A percentile compares a stretch with the other conserved stretches of the same genome.
Evolutionary conservation across 805 yeast genomes (phyloP).

Genomic region (Metschnikowia aberdeeniae): DNA sequence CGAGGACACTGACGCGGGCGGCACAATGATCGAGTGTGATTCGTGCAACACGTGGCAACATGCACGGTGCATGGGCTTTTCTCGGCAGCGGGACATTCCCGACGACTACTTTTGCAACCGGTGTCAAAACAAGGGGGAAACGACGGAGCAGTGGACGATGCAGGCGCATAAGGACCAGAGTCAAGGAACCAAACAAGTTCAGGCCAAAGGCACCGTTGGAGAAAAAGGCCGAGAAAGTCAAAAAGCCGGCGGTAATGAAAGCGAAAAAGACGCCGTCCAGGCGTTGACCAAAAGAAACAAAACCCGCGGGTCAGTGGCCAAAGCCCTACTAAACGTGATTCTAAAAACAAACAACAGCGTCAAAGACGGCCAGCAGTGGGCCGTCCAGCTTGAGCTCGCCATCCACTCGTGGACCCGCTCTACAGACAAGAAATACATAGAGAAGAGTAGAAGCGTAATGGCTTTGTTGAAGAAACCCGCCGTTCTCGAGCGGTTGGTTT

Average conservation of each 20-base stretch:
- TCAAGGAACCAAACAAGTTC: no score
- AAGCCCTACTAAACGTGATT: slow-evolving; percentile 48
- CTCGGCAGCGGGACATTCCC: slow-evolving; percentile 38
- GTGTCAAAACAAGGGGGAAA: slow-evolving; percentile 39
- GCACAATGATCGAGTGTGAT: slow-evolving; percentile 66
- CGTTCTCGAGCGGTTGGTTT: slow-evolving; percentile 55
- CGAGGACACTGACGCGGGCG: slow-evolving; percentile 49
- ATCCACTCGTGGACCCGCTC: slow-evolving; percentile 35
- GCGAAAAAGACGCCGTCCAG: background rate
- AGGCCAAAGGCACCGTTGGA: no score
- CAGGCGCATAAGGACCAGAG: no score
- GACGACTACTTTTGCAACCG: slow-evolving; percentile 49
- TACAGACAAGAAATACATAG: slow-evolving; percentile 49
- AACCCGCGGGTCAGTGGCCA: slow-evolving; percentile 46
- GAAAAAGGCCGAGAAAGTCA: background rate
- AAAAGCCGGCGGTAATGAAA: background rate
- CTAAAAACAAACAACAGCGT: slow-evolving; percentile 35
- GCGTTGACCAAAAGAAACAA: slow-evolving; percentile 20
- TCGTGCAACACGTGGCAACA: slow-evolving; percentile 72
- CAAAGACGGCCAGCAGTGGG: slow-evolving; percentile 40
- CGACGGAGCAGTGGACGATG: background rate
- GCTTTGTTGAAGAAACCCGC: slow-evolving; percentile 59
- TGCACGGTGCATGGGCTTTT: slow-evolving; percentile 54
- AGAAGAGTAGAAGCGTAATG: slow-evolving; percentile 61
- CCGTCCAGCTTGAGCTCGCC: slow-evolving; percentile 49